Percentiles rank a stretch among this genome's conserved stretches.
Conservation (phyloP, 2,329 filamentous ascomycete genomes). For the Dothistroma septosporum region DNA sequence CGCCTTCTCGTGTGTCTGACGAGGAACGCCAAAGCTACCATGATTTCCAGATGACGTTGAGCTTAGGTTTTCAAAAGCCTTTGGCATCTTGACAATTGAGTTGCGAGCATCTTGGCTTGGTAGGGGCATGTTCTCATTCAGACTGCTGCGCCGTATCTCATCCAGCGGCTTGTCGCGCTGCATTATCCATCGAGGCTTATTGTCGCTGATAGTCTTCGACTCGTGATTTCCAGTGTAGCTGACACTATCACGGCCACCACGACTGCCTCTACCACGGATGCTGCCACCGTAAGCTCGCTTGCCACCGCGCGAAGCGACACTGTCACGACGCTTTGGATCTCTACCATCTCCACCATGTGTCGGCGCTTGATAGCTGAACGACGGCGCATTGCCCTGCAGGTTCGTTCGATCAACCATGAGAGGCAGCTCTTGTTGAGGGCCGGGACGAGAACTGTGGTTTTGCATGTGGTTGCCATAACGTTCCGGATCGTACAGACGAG, state of each 20-base stretch:
- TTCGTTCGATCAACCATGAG: neutral
- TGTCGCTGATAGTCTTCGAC: neutral
- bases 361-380: neutral
- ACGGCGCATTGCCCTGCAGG: neutral
- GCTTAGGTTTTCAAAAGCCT: neutral
- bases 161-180: neutral
- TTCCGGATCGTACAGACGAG: neutral
- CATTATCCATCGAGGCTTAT: neutral
- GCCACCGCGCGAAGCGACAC: conserved; percentile 3
- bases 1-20: neutral
- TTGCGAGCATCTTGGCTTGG: conserved; percentile 1
- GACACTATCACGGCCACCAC: neutral
- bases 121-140: neutral
- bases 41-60: neutral
- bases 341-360: neutral
- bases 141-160: neutral
- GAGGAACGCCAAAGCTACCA: too few species aligned
- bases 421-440: neutral
- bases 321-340: neutral
- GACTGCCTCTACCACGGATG: conserved; percentile 2
- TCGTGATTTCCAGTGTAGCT: neutral
- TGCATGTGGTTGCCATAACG: neutral
- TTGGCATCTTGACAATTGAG: neutral
- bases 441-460: neutral
- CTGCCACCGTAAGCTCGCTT: neutral